Evolutionary conservation across 106 monocot species (phyloP).

Genomic region (Allium sativum): DNA sequence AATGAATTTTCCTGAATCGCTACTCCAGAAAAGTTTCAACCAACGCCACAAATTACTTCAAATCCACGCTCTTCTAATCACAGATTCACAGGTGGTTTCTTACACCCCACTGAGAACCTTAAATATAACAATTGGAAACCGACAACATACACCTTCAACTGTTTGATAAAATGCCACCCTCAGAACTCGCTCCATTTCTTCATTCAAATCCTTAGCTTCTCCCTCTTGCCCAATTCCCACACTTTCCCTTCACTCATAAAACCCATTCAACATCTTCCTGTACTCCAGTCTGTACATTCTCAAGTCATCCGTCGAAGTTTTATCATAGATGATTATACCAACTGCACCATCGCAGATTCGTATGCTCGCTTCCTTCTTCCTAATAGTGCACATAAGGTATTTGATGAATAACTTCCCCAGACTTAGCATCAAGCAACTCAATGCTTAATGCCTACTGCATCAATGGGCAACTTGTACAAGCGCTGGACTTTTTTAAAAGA

Average conservation of each 20-base stretch:
- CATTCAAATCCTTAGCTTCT: slow-evolving; percentile 23
- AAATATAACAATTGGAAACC: background rate
- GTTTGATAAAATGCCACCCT: slow-evolving; percentile 27
- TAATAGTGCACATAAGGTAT: slow-evolving; percentile 20
- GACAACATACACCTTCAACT: slow-evolving; percentile 40
- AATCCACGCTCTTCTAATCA: slow-evolving; percentile 49
- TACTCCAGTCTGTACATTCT: slow-evolving; percentile 16
- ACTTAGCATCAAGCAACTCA: slow-evolving; percentile 34
- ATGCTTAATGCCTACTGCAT: slow-evolving; percentile 34
- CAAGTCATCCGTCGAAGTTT: slow-evolving; percentile 29
- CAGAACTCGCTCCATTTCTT: slow-evolving; percentile 28
- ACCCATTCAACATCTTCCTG: slow-evolving; percentile 5
- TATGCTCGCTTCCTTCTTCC: slow-evolving; percentile 21
- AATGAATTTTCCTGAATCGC: slow-evolving; percentile 10
- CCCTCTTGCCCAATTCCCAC: slow-evolving; percentile 28
- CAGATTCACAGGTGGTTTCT: slow-evolving; percentile 33
- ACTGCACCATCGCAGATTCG: slow-evolving; percentile 23
- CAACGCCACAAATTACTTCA: slow-evolving; percentile 18
- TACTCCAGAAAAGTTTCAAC: slow-evolving; percentile 22
- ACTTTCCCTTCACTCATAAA: slow-evolving; percentile 57
- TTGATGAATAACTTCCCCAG: slow-evolving; percentile 37
- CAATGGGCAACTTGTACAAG: slow-evolving; percentile 19
- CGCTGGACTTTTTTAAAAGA: slow-evolving; percentile 15
- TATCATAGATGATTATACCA: slow-evolving; percentile 19
- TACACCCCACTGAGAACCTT: slow-evolving; percentile 4